Evolutionary conservation across 1,284 basidiomycete species (phyloP).

Genomic region (Puccinia horiana): DNA sequence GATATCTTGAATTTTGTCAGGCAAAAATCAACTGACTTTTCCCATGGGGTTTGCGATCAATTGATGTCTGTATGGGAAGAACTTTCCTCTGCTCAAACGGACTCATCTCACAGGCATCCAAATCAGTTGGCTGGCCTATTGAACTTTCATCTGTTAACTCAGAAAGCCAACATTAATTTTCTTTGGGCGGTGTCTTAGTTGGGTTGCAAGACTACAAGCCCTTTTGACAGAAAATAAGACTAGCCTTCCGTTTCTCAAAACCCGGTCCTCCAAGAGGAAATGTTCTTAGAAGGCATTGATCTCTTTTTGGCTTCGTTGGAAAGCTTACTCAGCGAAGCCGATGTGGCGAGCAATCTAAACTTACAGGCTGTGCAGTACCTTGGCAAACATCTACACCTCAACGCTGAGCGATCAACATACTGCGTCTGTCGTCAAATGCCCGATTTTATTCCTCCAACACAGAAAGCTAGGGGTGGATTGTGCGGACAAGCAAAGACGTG

Average conservation of each 20-base stretch:
- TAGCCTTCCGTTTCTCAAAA: slow-evolving; percentile 62
- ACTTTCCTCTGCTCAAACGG: slow-evolving; percentile 19
- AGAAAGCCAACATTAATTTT: slow-evolving; percentile 64
- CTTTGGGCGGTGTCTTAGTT: slow-evolving; percentile 68
- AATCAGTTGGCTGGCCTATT: slow-evolving; percentile 29
- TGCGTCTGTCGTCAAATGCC: slow-evolving; percentile 64
- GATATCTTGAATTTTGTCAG: slow-evolving; percentile 54
- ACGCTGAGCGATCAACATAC: slow-evolving; percentile 64
- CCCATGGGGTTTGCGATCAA: slow-evolving; percentile 13
- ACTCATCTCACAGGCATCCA: slow-evolving; percentile 3
- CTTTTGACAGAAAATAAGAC: slow-evolving; percentile 22
- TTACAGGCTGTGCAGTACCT: slow-evolving; percentile 60
- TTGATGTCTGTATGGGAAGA: slow-evolving; percentile 28
- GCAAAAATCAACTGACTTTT: slow-evolving; percentile 8
- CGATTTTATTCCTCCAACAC: slow-evolving; percentile 69
- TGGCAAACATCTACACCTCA: slow-evolving; percentile 69
- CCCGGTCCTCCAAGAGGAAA: slow-evolving; percentile 76
- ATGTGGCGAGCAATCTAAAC: slow-evolving; percentile 63
- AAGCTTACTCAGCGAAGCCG: slow-evolving; percentile 63
- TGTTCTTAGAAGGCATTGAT: slow-evolving; percentile 85
- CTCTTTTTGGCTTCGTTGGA: slow-evolving; percentile 78
- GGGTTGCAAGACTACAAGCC: slow-evolving; percentile 39
- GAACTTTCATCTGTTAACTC: slow-evolving; percentile 63
- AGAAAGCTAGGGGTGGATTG: slow-evolving; percentile 62
- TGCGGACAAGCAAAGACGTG: slow-evolving; percentile 61